Conservation (phyloP, 2,329 filamentous ascomycete genomes). For the Dactylonectria macrodidyma region DNA sequence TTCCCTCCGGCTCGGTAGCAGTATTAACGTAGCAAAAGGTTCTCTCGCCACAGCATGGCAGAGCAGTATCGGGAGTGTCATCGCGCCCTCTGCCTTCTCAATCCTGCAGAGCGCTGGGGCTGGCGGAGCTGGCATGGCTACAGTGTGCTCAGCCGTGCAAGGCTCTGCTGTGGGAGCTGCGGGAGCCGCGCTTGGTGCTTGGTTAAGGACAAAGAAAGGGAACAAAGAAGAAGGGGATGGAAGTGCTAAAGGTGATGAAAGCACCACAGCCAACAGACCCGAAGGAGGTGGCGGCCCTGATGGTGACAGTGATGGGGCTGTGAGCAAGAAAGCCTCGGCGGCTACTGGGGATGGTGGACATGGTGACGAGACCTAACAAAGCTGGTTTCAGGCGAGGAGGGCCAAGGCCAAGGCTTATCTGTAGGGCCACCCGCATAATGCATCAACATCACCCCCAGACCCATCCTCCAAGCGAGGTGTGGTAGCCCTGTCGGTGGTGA, state of each 20-base stretch:
- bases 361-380: not conserved
- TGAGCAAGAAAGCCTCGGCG: not conserved
- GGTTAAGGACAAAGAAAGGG: not conserved
- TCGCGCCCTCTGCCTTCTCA: slow-evolving; percentile 46
- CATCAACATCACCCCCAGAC: not conserved
- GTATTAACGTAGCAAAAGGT: slow-evolving; percentile 24
- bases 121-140: slow-evolving; percentile 47
- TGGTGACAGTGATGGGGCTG: not conserved
- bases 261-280: not conserved
- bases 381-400: not conserved
- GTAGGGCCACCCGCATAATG: not conserved
- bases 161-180: not conserved
- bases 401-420: not conserved
- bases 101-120: slow-evolving; percentile 51
- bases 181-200: not conserved
- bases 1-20: not conserved
- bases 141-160: slow-evolving; percentile 39
- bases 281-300: not conserved
- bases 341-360: not conserved
- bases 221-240: not conserved
- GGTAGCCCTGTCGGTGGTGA: not conserved
- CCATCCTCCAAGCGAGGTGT: not conserved
- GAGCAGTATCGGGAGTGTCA: slow-evolving; percentile 47
- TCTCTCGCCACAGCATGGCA: slow-evolving; percentile 44
- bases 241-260: not conserved